phyloP scores from a whole-genome alignment of 2,329 filamentous ascomycete species.

The Diaporthe humulicola region DNA sequence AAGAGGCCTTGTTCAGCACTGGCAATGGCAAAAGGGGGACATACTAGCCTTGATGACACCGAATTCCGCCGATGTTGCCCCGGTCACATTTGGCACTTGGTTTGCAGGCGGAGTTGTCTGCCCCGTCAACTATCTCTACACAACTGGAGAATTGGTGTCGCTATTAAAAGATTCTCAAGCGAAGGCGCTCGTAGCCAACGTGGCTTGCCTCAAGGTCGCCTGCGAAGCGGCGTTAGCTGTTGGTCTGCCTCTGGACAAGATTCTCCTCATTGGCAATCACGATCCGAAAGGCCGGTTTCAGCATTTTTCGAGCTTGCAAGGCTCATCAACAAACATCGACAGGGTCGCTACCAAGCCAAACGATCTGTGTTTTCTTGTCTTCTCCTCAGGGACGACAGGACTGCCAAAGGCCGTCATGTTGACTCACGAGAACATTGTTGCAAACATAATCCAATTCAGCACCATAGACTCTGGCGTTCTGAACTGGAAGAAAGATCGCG shows the following conservation, averaged over 20 bases:
- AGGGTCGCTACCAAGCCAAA: not conserved
- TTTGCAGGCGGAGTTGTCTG: slow-evolving; percentile 14
- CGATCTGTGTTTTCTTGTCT: slow-evolving; percentile 42
- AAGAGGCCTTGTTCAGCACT: not conserved
- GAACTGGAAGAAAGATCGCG: slow-evolving; percentile 1
- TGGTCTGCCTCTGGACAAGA: not conserved
- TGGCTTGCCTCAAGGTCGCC: slow-evolving; percentile 5
- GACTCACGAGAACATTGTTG: slow-evolving; percentile 62
- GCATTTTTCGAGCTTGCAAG: not conserved
- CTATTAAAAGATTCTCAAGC: not conserved
- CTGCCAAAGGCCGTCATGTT: slow-evolving; percentile 65
- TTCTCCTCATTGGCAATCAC: not conserved
- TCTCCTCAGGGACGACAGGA: slow-evolving; percentile 65
- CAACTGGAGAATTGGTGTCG: not conserved
- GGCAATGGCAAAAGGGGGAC: not conserved
- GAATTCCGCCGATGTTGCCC: not conserved
- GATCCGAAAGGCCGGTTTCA: slow-evolving; percentile 2
- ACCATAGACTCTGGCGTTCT: not conserved
- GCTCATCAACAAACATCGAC: not conserved
- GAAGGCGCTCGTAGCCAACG: not conserved
- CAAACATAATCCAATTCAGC: slow-evolving; percentile 51
- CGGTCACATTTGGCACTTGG: not conserved
- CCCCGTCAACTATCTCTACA: not conserved
- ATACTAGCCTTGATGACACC: slow-evolving; percentile 6
- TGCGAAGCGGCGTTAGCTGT: not conserved